Conservation (phyloP, 2,329 filamentous ascomycete species). For the Biscogniauxia sp. region DNA sequence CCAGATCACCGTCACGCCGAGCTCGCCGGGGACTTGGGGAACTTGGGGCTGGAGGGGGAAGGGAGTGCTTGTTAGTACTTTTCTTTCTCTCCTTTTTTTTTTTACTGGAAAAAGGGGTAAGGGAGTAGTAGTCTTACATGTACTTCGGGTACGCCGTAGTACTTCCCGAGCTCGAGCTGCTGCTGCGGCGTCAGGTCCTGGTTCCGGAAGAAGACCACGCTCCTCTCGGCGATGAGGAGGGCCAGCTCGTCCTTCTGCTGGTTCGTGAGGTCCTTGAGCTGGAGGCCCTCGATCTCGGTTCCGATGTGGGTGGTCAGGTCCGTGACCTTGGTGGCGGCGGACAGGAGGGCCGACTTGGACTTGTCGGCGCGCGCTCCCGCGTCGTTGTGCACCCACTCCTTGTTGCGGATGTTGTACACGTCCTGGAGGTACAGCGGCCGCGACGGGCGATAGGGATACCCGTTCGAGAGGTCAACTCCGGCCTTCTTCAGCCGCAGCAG, state of each 20-base stretch:
- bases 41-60: slow-evolving; percentile 57
- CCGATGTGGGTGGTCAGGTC: slow-evolving; percentile 61
- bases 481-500: slow-evolving; percentile 62
- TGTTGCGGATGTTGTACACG: slow-evolving; percentile 62
- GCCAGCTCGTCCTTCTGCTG: slow-evolving; percentile 62
- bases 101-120: too few relatives aligned
- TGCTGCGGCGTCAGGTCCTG: slow-evolving; percentile 61
- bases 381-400: slow-evolving; percentile 55
- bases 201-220: slow-evolving; percentile 66
- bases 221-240: slow-evolving; percentile 60
- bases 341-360: slow-evolving; percentile 58
- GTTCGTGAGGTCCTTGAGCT: slow-evolving; percentile 59
- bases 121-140: slow-evolving; percentile 50
- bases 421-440: slow-evolving; percentile 68
- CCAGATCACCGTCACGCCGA: slow-evolving; percentile 67
- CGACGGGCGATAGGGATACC: slow-evolving; percentile 69
- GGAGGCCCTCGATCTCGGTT: slow-evolving; percentile 62
- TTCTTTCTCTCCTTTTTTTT: background rate
- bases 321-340: slow-evolving; percentile 61
- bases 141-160: slow-evolving; percentile 64
- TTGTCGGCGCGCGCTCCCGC: slow-evolving; percentile 64
- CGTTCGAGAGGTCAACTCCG: slow-evolving; percentile 65
- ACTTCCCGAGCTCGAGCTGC: slow-evolving; percentile 61
- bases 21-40: slow-evolving; percentile 65
- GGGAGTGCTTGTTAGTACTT: background rate